Evolutionary conservation across 305 asterid genomes (phyloP).

Genomic region (Fraxinus dipetala): DNA sequence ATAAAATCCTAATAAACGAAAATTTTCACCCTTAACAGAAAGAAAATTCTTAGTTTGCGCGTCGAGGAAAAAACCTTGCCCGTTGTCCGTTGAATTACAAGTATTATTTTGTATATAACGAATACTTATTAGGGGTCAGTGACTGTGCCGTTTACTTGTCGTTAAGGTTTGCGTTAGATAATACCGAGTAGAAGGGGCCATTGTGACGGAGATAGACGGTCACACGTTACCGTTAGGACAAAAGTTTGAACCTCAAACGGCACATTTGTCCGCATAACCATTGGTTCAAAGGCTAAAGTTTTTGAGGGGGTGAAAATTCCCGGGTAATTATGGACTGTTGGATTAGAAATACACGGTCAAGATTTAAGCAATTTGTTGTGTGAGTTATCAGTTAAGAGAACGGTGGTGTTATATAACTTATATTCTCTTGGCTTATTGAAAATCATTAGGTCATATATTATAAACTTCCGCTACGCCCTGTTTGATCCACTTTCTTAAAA

Average conservation of each 20-base stretch:
- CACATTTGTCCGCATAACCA: constrained; percentile 33
- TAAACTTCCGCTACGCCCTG: background rate
- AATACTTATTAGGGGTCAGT: constrained; percentile 54
- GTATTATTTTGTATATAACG: constrained; percentile 71
- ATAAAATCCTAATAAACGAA: constrained; percentile 22
- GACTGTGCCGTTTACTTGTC: constrained; percentile 62
- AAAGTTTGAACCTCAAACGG: constrained; percentile 95
- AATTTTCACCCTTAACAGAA: constrained; percentile 34
- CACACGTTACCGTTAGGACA: constrained; percentile 57
- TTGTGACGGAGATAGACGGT: constrained; percentile 48
- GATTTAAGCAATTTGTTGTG: constrained; percentile 23
- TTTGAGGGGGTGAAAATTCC: constrained; percentile 29
- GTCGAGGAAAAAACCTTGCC: constrained; percentile 52
- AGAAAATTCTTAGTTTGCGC: constrained; percentile 35
- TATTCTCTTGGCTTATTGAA: background rate
- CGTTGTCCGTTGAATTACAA: constrained; percentile 81
- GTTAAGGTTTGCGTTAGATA: constrained; percentile 29
- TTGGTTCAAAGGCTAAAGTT: constrained; percentile 23
- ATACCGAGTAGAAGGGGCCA: background rate
- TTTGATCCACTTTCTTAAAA: too few relatives aligned
- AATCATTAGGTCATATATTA: background rate
- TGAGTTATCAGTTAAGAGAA: constrained; percentile 2
- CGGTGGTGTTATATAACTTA: background rate
- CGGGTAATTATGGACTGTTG: constrained; percentile 43
- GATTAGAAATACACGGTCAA: background rate